Base-by-base conservation (phyloP, 805 yeast genomes). In the Candida wancherniae region DNA sequence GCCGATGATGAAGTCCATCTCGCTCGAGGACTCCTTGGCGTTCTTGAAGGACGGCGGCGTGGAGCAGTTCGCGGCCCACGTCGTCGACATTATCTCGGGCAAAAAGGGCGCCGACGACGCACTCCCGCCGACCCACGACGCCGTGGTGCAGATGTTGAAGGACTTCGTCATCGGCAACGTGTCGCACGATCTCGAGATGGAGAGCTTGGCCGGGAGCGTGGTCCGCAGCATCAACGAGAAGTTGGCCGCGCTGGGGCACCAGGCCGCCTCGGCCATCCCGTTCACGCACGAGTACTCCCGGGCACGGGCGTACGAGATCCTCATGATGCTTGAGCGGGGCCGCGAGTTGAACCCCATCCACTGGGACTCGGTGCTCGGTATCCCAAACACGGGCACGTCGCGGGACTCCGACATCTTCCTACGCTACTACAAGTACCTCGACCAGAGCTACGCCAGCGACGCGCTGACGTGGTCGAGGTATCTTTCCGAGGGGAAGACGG, bases 91-190 rank as follows among this genome's bases (percentile, higher is more conserved):
- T 15, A 20, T 28, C 3, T 12, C 16, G n/a, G 9, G 20, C 9
- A 18, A 7, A 9, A 18, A 9, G 9, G 12, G 21, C 9, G 10
- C 21, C n/a, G 17, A 17, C 8, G 11, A 10, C 7, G 3, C 5
- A 3, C 5, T 18, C 5, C 55, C 59, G 4, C 22, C 23, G 9
- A 41, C 40, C 22, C 57, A 50, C 30, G 51, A 61, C 0, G 62
- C 64, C 1, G 53, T 73, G 4, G 47, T 78, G 9, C 58, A 57
- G 13, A 40, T 80, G 27, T 48, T 81, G 32, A 71, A 68, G 37
- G 72, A 73, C 24, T 80, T 73, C 48, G 66, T 74, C 3, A 71
- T 75, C 5, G 80, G 77, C 0, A 75, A 77, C 27, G 46, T 71
- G 19, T 48, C 58, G 11, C 69, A 73, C 46, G 66, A 69, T 13